These are phyloP conservation scores for Lachnellula arida DNA, from an alignment of 2,329 filamentous ascomycete species.

Conservation along the genomic window DNA sequence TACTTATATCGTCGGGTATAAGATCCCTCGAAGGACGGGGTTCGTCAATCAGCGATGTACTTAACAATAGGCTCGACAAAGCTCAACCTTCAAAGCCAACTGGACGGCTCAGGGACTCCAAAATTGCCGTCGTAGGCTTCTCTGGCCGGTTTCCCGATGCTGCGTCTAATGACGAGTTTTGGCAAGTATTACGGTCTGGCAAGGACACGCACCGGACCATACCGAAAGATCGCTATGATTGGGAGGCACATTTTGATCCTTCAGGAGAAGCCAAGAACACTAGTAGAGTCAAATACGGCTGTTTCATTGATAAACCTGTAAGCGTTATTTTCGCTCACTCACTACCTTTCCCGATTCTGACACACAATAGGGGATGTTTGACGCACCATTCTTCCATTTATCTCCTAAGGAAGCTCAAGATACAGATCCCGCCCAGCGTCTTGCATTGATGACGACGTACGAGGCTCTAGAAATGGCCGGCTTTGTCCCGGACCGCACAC, in stretches of 20 bases:
- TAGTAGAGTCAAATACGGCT: constrained; percentile 68
- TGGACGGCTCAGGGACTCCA: too few relatives aligned
- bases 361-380: constrained; percentile 69
- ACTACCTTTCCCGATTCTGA: too few relatives aligned
- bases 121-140: constrained; percentile 72
- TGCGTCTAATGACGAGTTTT: constrained; percentile 64
- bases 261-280: constrained; percentile 70
- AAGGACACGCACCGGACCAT: constrained; percentile 64
- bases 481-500: constrained; percentile 45
- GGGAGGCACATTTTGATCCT: constrained; percentile 63
- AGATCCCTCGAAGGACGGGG: too few relatives aligned
- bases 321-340: too few relatives aligned
- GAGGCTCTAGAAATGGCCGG: constrained; percentile 77
- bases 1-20: too few relatives aligned
- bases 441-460: constrained; percentile 71
- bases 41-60: too few relatives aligned
- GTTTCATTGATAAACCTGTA: constrained; percentile 66
- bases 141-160: constrained; percentile 72
- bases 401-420: constrained; percentile 73
- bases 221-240: constrained; percentile 59
- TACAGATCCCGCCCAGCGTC: constrained; percentile 73
- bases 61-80: too few relatives aligned
- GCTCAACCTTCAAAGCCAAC: too few relatives aligned
- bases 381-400: constrained; percentile 80
- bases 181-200: constrained; percentile 69